Evolutionary conservation across 106 monocot genomes (phyloP).

Genomic region (Dendrobium catenatum): DNA sequence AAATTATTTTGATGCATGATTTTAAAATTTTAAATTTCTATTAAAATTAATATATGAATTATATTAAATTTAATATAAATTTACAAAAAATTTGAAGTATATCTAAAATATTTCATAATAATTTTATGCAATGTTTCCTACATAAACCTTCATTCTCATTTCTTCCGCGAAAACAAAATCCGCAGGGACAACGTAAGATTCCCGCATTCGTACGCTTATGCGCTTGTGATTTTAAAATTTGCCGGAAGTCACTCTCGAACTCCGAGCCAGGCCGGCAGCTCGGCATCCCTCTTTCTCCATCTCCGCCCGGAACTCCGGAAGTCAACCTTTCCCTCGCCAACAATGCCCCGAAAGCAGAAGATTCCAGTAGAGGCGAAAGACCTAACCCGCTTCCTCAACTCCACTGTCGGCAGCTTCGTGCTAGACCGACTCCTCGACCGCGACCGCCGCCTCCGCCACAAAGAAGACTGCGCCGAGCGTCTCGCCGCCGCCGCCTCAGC

Average conservation of each 20-base stretch:
- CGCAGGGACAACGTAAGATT: background rate
- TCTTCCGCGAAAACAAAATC: background rate
- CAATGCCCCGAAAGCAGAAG: slow-evolving; percentile 12
- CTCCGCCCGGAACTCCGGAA: background rate
- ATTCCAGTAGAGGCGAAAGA: slow-evolving; percentile 12
- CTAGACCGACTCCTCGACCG: slow-evolving; percentile 29
- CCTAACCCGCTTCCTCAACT: slow-evolving; percentile 11
- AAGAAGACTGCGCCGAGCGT: slow-evolving; percentile 49
- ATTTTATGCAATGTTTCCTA: no score
- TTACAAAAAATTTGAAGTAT: no score
- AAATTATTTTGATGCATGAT: no score
- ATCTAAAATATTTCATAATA: no score
- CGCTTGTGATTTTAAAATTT: background rate
- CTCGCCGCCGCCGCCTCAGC: slow-evolving; percentile 24
- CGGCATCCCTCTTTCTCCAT: background rate
- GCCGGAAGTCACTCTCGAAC: background rate
- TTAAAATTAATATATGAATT: no score
- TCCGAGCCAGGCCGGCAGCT: background rate
- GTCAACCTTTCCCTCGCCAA: background rate
- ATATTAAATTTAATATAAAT: no score
- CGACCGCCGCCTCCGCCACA: slow-evolving; percentile 23
- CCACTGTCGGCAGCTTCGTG: slow-evolving; percentile 36
- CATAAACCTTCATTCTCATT: no score
- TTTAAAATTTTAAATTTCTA: no score
- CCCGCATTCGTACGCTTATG: background rate